phyloP scores from a whole-genome alignment of 495 filamentous ascomycete species.

The Tetracladium marchalianum region DNA sequence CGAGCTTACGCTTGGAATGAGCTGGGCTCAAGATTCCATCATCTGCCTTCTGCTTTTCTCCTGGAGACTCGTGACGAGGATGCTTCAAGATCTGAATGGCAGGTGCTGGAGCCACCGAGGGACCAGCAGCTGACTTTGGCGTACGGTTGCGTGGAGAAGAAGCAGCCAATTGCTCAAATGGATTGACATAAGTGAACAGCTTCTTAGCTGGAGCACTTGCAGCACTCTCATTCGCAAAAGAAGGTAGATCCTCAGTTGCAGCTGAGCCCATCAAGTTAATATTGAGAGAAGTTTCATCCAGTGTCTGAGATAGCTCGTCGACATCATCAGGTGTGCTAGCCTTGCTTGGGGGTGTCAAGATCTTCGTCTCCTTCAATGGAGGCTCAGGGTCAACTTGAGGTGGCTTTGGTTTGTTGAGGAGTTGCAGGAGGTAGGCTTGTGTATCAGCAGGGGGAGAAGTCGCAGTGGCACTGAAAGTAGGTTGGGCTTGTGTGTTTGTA shows the following conservation, averaged over 20 bases:
- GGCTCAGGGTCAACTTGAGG: constrained; percentile 33
- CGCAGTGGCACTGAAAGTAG: constrained; percentile 13
- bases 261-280: constrained; percentile 13
- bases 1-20: constrained; percentile 32
- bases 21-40: constrained; percentile 27
- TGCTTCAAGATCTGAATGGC: constrained; percentile 20
- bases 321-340: constrained; percentile 13
- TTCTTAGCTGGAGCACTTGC: constrained; percentile 23
- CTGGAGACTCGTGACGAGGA: constrained; percentile 15
- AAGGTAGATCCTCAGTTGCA: constrained; percentile 8
- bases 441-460: constrained; percentile 34
- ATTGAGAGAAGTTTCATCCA: constrained; percentile 15
- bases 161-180: constrained; percentile 64
- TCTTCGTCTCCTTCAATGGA: constrained; percentile 7
- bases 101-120: constrained; percentile 3
- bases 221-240: constrained; percentile 15
- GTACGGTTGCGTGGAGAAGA: constrained; percentile 54
- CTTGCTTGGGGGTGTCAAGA: constrained; percentile 15
- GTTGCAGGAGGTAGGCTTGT: constrained; percentile 40
- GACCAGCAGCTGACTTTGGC: constrained; percentile 21
- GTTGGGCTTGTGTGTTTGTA: not conserved
- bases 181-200: constrained; percentile 70
- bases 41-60: constrained; percentile 17
- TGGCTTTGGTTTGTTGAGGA: constrained; percentile 44
- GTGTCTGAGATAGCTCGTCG: constrained; percentile 12